Base-by-base conservation (phyloP, 2,329 filamentous ascomycete species). In the Thermoascus crustaceus region DNA sequence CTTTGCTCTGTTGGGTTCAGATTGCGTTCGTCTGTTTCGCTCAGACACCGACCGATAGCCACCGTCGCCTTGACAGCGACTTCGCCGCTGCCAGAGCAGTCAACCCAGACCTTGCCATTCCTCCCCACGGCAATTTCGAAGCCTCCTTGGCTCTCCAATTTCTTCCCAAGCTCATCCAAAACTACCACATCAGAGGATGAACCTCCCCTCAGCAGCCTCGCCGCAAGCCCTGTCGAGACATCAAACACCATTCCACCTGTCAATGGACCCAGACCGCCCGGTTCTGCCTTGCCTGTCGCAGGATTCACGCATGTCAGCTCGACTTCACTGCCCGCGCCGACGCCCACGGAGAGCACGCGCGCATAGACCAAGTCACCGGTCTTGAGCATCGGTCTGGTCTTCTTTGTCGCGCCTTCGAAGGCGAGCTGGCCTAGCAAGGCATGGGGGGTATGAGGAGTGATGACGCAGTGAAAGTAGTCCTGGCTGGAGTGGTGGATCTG, bases 91-190 rank as follows among this genome's bases (percentile, higher is more conserved):
- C 62, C 60, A 4, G 63, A 61, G 46, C 82, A 87, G 53, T 89
- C 80, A 9, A 96, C 83, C 87, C 91, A 96, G 14, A 96, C 75
- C 58, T 78, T 81, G 25, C 91, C 91, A 60, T 98, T 98, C 53
- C 86, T 77, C 11, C 91, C 91, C 6, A 94, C 84, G 0, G 89
- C 89, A 40, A 93, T 84, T 68, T 98, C 91, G 58, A 96, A 98
- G 13, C 83, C 79, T 13, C 65, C 66, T 2, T 57, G 47, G 26
- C 53, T 53, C 40, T 64, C 61, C 9, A 94, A 63, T 35, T 85
- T 89, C 39, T 80, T 79, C 3, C 81, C 88, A 9, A 96, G 65
- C 53, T 86, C 83, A 44, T 94, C 85, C 38, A 96, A 61, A 17
- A 95, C 72, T 3, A 78, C 74, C 5, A 94, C 61, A 14, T 75